Conservation (phyloP, 805 yeast species). For the Candida jianshihensis region DNA sequence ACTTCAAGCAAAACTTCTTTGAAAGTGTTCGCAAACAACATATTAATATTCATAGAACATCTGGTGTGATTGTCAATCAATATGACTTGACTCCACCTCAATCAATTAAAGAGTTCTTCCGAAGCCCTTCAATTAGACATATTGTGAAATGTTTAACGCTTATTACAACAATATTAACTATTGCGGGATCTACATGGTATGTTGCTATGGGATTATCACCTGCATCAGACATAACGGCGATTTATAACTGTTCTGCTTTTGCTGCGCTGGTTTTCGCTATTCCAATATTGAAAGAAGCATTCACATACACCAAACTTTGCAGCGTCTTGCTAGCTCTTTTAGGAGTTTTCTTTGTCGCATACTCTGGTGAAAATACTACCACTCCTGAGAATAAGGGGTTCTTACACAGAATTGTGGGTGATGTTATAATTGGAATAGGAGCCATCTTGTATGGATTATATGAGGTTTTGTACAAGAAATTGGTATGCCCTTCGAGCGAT, state of each 20-base stretch:
- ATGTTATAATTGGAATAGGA: slow-evolving; percentile 62
- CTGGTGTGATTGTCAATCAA: slow-evolving; percentile 14
- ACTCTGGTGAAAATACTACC: slow-evolving; percentile 38
- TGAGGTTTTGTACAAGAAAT: slow-evolving; percentile 75
- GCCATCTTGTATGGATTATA: slow-evolving; percentile 75
- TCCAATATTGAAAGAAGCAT: slow-evolving; percentile 59
- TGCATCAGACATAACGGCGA: slow-evolving; percentile 83
- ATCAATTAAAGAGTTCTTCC: slow-evolving; percentile 7
- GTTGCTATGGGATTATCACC: slow-evolving; percentile 75
- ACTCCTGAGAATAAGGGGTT: slow-evolving; percentile 24
- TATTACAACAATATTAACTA: slow-evolving; percentile 51
- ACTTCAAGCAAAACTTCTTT: slow-evolving; percentile 19
- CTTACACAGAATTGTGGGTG: slow-evolving; percentile 63
- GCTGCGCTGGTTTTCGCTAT: slow-evolving; percentile 82
- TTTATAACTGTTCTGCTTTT: slow-evolving; percentile 84
- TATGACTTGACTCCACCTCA: slow-evolving; percentile 14
- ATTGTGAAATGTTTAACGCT: slow-evolving; percentile 35
- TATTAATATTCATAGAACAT: slow-evolving; percentile 31
- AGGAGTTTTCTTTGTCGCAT: slow-evolving; percentile 78
- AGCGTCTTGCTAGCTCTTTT: slow-evolving; percentile 66
- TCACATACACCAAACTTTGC: slow-evolving; percentile 52
- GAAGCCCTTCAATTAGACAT: slow-evolving; percentile 24
- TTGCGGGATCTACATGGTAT: slow-evolving; percentile 84
- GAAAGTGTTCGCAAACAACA: slow-evolving; percentile 38
- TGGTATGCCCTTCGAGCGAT: slow-evolving; percentile 66